Evolutionary conservation across 2,329 filamentous ascomycete species (phyloP).

Genomic region (Monosporascus sp.): DNA sequence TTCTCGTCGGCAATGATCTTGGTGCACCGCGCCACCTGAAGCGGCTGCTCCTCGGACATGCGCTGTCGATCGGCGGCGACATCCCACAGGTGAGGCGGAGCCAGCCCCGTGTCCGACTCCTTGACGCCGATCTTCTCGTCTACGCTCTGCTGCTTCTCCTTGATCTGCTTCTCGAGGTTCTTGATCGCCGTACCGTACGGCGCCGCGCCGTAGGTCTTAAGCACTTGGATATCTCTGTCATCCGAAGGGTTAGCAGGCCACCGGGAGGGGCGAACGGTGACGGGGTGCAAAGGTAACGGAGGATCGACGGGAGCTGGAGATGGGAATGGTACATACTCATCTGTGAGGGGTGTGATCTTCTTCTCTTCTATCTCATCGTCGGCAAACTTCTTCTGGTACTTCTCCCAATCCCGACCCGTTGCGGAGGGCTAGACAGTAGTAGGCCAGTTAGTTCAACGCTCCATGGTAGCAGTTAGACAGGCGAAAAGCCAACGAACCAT

Average conservation of each 20-base stretch:
- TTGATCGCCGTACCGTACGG: constrained; percentile 91
- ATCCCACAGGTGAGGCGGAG: constrained; percentile 98
- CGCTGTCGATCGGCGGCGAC: constrained; percentile 95
- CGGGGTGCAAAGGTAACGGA: constrained; percentile 12
- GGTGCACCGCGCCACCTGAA: constrained; percentile 95
- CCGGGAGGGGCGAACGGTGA: constrained; percentile 19
- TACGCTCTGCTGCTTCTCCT: constrained; percentile 95
- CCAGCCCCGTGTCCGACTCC: constrained; percentile 98
- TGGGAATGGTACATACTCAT: constrained; percentile 64
- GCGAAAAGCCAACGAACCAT: background rate
- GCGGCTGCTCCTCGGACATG: constrained; percentile 96
- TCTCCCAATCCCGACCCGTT: constrained; percentile 93
- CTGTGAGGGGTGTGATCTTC: constrained; percentile 95
- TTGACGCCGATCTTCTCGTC: constrained; percentile 97
- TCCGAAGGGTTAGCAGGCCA: constrained; percentile 13
- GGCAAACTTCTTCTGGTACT: constrained; percentile 94
- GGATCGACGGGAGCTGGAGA: background rate
- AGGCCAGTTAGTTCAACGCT: constrained; percentile 23
- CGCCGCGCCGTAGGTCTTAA: constrained; percentile 97
- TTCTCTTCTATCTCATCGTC: constrained; percentile 98
- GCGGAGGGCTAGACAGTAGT: constrained; percentile 68
- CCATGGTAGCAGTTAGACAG: constrained; percentile 31
- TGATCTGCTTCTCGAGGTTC: constrained; percentile 98
- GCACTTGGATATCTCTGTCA: constrained; percentile 89
- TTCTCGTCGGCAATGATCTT: constrained; percentile 98